A percentile compares a stretch with the other conserved stretches of the same genome.
These are phyloP conservation scores for Pyrenula aspistea DNA, from an alignment of 495 filamentous ascomycete genomes.

Conservation along the genomic window DNA sequence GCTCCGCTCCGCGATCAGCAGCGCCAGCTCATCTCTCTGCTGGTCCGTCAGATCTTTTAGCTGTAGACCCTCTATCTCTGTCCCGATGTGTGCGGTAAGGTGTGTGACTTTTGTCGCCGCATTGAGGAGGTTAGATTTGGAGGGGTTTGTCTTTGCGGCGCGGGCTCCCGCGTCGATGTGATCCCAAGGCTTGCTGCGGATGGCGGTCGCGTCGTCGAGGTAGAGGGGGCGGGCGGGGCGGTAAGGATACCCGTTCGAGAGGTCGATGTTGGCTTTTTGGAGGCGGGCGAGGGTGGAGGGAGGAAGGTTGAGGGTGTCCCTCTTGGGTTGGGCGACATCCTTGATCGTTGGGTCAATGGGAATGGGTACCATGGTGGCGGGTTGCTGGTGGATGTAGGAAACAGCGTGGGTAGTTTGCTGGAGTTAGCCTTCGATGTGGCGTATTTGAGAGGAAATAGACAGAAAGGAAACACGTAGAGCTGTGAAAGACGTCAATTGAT, in stretches of 20 bases:
- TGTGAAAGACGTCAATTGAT: background rate
- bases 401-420: no score
- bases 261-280: slow-evolving; percentile 51
- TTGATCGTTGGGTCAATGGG: slow-evolving; percentile 47
- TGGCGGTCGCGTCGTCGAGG: slow-evolving; percentile 51
- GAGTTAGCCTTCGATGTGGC: no score
- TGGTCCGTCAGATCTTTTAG: slow-evolving; percentile 54
- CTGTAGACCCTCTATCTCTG: slow-evolving; percentile 58
- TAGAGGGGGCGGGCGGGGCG: slow-evolving; percentile 52
- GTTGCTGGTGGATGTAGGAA: no score
- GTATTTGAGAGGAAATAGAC: background rate
- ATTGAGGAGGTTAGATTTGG: slow-evolving; percentile 50
- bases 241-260: slow-evolving; percentile 55
- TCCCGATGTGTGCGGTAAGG: slow-evolving; percentile 56
- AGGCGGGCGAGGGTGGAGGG: slow-evolving; percentile 38
- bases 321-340: slow-evolving; percentile 46
- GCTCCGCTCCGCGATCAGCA: slow-evolving; percentile 59
- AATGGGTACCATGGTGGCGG: slow-evolving; percentile 24
- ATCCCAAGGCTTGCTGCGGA: slow-evolving; percentile 43
- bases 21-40: slow-evolving; percentile 59
- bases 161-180: slow-evolving; percentile 51
- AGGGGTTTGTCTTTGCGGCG: slow-evolving; percentile 38
- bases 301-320: slow-evolving; percentile 49
- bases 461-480: background rate
- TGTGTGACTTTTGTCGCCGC: slow-evolving; percentile 56